Evolutionary conservation across 2,329 filamentous ascomycete species (phyloP).

Genomic region (Sporothrix schenckii): DNA sequence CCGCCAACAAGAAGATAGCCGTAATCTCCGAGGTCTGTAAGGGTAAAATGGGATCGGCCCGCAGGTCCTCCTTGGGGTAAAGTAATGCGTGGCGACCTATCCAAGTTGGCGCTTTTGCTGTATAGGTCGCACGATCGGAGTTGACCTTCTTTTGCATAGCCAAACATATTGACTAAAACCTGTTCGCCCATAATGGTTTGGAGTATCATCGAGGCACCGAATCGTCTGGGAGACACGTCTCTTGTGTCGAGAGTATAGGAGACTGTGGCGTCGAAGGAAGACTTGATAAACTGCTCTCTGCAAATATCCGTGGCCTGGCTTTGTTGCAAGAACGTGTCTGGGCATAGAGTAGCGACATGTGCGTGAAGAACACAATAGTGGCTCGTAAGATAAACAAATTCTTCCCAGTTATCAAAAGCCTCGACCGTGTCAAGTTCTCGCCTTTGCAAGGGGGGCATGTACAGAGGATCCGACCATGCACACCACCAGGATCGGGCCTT

Average conservation of each 20-base stretch:
- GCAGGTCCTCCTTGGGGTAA: constrained; percentile 44
- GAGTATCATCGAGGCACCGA: constrained; percentile 58
- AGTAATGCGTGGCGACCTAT: constrained; percentile 33
- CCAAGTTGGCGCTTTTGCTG: not conserved
- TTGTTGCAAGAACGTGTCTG: too few relatives aligned
- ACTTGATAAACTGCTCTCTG: not conserved
- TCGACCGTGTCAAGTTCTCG: constrained; percentile 69
- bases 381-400: constrained; percentile 79
- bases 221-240: constrained; percentile 57
- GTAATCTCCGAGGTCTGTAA: constrained; percentile 64
- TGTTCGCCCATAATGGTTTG: constrained; percentile 47
- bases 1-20: constrained; percentile 74
- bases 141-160: constrained; percentile 50
- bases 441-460: constrained; percentile 64
- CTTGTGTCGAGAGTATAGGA: constrained; percentile 36
- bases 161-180: constrained; percentile 52
- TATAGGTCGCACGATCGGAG: constrained; percentile 58
- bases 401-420: constrained; percentile 95
- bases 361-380: constrained; percentile 83
- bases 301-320: too few relatives aligned
- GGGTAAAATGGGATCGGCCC: constrained; percentile 72
- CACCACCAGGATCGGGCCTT: constrained; percentile 75
- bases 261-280: not conserved
- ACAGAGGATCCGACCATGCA: constrained; percentile 72
- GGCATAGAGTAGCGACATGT: constrained; percentile 42